phyloP scores from a whole-genome alignment of 495 filamentous ascomycete species.

The Echria macrotheca region DNA sequence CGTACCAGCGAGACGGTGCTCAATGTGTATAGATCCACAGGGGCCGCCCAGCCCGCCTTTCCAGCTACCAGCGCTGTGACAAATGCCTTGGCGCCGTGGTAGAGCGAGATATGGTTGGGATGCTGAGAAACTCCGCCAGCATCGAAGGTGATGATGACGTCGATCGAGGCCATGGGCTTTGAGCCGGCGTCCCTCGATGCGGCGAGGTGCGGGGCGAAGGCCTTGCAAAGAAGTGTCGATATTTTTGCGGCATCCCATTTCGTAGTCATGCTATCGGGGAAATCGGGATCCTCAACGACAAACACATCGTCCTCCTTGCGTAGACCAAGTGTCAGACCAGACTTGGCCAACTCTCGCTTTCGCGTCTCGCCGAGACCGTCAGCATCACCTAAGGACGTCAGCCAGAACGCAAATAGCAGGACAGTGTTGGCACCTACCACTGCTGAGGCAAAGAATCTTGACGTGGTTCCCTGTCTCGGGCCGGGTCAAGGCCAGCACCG shows the following conservation, averaged over 20 bases:
- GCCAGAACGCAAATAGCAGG: neutral
- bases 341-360: conserved; percentile 75
- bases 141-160: conserved; percentile 88
- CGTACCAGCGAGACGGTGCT: conserved; percentile 61
- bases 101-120: conserved; percentile 85
- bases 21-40: conserved; percentile 79
- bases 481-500: conserved; percentile 71
- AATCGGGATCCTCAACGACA: conserved; percentile 71
- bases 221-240: conserved; percentile 57
- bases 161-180: conserved; percentile 58
- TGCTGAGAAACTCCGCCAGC: conserved; percentile 70
- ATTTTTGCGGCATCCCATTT: conserved; percentile 69
- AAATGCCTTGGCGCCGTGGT: conserved; percentile 74
- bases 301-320: conserved; percentile 67
- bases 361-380: conserved; percentile 79
- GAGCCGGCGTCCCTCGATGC: conserved; percentile 26
- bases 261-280: conserved; percentile 80
- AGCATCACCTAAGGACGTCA: conserved; percentile 57
- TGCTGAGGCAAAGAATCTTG: conserved; percentile 89
- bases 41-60: conserved; percentile 61
- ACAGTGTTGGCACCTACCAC: conserved; percentile 42
- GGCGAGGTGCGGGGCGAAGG: conserved; percentile 60
- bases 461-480: conserved; percentile 75
- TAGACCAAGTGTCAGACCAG: conserved; percentile 68
- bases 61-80: conserved; percentile 55